phyloP scores from a whole-genome alignment of 2,329 filamentous ascomycete genomes.

The Talaromyces sp. region DNA sequence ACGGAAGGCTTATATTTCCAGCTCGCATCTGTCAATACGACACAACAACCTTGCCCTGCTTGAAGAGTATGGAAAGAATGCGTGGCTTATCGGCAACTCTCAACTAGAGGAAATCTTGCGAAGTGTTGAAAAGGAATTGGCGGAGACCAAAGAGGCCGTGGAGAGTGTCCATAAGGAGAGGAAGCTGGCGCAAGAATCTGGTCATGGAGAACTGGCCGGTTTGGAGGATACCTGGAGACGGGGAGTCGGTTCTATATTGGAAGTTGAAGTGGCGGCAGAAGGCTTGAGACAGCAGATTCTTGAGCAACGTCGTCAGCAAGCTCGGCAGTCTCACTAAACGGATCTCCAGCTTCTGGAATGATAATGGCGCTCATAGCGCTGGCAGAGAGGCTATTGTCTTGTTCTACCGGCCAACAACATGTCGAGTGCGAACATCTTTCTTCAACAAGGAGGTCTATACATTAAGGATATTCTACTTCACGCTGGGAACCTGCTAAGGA shows the following conservation, averaged over 20 bases:
- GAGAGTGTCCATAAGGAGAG: slow-evolving; percentile 71
- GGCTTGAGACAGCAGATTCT: slow-evolving; percentile 64
- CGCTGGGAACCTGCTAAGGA: background rate
- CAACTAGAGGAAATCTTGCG: slow-evolving; percentile 70
- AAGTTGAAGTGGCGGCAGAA: slow-evolving; percentile 83
- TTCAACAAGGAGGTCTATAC: background rate
- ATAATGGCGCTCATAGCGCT: background rate
- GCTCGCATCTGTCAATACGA: slow-evolving; percentile 56
- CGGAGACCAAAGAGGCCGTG: slow-evolving; percentile 62
- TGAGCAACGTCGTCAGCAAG: slow-evolving; percentile 51
- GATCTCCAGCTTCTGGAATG: background rate
- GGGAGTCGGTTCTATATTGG: slow-evolving; percentile 73
- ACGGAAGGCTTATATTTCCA: slow-evolving; percentile 55
- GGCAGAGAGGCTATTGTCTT: background rate
- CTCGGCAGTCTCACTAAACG: slow-evolving; percentile 31
- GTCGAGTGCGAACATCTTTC: background rate
- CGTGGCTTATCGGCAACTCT: slow-evolving; percentile 84
- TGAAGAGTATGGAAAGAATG: slow-evolving; percentile 78
- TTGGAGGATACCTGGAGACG: slow-evolving; percentile 76
- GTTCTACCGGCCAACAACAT: background rate
- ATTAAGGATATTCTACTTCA: background rate
- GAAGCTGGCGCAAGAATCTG: slow-evolving; percentile 66
- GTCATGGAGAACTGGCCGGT: slow-evolving; percentile 66
- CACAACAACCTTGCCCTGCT: slow-evolving; percentile 67
- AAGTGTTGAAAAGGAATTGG: slow-evolving; percentile 70